Evolutionary conservation across 306 rosid species (phyloP).

Genomic region (Astragalus membranaceus): DNA sequence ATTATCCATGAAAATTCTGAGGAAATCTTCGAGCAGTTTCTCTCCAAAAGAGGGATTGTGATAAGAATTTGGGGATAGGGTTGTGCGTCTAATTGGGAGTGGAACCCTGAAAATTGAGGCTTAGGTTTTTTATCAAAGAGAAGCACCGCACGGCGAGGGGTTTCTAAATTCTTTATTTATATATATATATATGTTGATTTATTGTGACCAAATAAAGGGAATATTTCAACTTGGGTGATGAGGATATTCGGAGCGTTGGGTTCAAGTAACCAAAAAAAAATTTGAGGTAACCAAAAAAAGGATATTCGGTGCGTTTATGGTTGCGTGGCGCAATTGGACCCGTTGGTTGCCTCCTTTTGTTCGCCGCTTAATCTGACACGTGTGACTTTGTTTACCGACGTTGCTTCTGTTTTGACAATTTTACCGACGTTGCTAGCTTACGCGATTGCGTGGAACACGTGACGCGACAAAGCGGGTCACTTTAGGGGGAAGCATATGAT

Average conservation of each 20-base stretch:
- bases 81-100: neutral
- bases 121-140: neutral
- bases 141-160: neutral
- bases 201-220: neutral
- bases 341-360: neutral
- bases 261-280: too few relatives aligned
- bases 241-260: conserved; percentile 35
- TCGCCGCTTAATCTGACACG: neutral
- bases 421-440: neutral
- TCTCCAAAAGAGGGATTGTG: neutral
- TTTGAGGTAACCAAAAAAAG: too few relatives aligned
- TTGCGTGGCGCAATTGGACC: conserved; percentile 22
- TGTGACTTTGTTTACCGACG: neutral
- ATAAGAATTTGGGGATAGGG: neutral
- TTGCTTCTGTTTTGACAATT: too few relatives aligned
- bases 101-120: neutral
- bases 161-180: neutral
- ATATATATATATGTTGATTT: neutral
- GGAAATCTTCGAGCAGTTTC: neutral
- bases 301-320: conserved; percentile 29
- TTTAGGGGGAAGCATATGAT: neutral
- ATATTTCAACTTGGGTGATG: conserved; percentile 20
- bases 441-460: conserved; percentile 9
- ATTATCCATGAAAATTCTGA: conserved; percentile 51
- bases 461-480: neutral